These are phyloP conservation scores for Zygoascus flipseniorum DNA, from an alignment of 805 yeast genomes.

Conservation along the genomic window DNA sequence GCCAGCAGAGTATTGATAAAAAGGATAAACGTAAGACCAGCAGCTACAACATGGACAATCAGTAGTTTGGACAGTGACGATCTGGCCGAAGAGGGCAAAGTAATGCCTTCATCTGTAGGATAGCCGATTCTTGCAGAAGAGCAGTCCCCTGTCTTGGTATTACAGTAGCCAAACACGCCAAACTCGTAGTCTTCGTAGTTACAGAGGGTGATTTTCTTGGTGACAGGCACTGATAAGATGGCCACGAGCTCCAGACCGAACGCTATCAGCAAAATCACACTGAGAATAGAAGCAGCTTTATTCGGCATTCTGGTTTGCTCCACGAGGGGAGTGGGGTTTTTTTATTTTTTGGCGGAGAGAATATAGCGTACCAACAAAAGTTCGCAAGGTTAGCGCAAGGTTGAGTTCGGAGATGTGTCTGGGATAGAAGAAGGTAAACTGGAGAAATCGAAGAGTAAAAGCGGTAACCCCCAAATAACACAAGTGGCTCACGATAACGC, in stretches of 20 bases:
- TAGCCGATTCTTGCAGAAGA: constrained; percentile 39
- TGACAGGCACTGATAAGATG: constrained; percentile 53
- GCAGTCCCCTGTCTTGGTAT: constrained; percentile 29
- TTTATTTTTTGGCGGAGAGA: too few species aligned
- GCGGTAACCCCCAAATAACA: not conserved
- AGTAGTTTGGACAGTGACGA: constrained; percentile 50
- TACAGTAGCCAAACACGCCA: constrained; percentile 68
- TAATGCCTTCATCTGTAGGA: constrained; percentile 30
- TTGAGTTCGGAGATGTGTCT: too few species aligned
- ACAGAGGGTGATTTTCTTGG: constrained; percentile 41
- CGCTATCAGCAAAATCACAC: constrained; percentile 38
- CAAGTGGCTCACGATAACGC: not conserved
- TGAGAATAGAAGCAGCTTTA: constrained; percentile 30
- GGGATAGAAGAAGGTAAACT: too few species aligned
- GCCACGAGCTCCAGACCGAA: constrained; percentile 52
- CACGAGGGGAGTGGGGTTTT: too few species aligned
- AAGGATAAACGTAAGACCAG: constrained; percentile 44
- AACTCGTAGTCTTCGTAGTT: constrained; percentile 42
- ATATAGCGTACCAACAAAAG: too few species aligned
- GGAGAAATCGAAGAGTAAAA: not conserved
- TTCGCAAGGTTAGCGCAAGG: too few species aligned
- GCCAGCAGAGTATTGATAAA: constrained; percentile 35
- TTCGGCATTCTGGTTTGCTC: not conserved
- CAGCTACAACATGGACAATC: constrained; percentile 59
- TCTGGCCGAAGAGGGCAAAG: constrained; percentile 53